These are phyloP conservation scores for Corymbia maculata DNA, from an alignment of 345 rosid species.

Conservation along the genomic window DNA sequence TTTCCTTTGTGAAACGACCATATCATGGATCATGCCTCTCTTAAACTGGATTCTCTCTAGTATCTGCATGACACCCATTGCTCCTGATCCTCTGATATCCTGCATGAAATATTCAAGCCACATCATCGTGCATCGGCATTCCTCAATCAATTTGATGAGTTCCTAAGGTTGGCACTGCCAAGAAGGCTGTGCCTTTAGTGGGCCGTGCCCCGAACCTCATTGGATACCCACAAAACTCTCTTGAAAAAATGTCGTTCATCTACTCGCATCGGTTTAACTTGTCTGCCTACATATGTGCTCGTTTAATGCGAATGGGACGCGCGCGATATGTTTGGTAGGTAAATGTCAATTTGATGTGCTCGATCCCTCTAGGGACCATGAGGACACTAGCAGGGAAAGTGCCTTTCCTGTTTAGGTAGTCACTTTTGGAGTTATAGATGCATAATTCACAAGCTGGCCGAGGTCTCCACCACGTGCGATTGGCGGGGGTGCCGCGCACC, in stretches of 20 bases:
- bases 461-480: neutral
- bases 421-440: neutral
- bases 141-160: neutral
- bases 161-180: neutral
- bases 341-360: neutral
- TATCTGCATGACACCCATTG: neutral
- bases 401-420: neutral
- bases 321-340: neutral
- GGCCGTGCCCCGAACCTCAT: neutral
- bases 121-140: neutral
- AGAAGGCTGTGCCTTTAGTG: neutral
- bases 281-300: neutral
- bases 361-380: neutral
- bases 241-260: neutral
- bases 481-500: neutral
- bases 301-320: neutral
- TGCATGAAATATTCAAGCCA: neutral
- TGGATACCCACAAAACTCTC: neutral
- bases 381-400: neutral
- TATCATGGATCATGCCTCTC: neutral
- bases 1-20: neutral
- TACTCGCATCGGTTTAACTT: neutral
- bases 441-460: neutral
- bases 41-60: neutral
- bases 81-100: neutral